A percentile compares a stretch with the other conserved stretches of the same genome.
These are phyloP conservation scores for Aspergillus proliferans DNA, from an alignment of 2,329 filamentous ascomycete genomes.

Conservation along the genomic window DNA sequence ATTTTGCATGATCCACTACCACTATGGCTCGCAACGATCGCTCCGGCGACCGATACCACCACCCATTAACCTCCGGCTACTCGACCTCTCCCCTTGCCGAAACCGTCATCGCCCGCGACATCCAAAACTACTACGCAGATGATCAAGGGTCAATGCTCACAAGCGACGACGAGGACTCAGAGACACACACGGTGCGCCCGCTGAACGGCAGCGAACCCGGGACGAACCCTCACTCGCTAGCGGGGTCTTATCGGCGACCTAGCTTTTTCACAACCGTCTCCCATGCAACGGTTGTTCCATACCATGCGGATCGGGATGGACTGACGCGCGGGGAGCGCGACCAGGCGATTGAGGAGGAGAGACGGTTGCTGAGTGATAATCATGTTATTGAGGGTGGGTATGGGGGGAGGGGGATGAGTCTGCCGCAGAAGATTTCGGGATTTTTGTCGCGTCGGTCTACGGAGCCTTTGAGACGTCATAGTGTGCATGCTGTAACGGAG, in stretches of 20 bases:
- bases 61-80: constrained; percentile 47
- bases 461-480: not conserved
- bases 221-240: constrained; percentile 45
- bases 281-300: constrained; percentile 61
- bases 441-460: constrained; percentile 10
- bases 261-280: constrained; percentile 68
- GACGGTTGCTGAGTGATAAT: constrained; percentile 55
- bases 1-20: not conserved
- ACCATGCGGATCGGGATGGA: constrained; percentile 36
- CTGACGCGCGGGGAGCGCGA: constrained; percentile 50
- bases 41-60: constrained; percentile 10
- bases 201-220: constrained; percentile 28
- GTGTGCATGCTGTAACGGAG: constrained; percentile 31
- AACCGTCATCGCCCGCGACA: constrained; percentile 59
- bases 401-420: constrained; percentile 13
- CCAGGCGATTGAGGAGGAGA: constrained; percentile 50
- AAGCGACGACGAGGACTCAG: constrained; percentile 35
- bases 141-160: constrained; percentile 40
- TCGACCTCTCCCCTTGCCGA: constrained; percentile 57
- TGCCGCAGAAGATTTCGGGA: constrained; percentile 21
- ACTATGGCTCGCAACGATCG: not conserved
- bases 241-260: constrained; percentile 66
- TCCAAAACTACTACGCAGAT: constrained; percentile 56
- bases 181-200: constrained; percentile 37
- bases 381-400: constrained; percentile 51